Evolutionary conservation across 768 basidiomycete genomes (phyloP).

Genomic region (Pisolithus albus): DNA sequence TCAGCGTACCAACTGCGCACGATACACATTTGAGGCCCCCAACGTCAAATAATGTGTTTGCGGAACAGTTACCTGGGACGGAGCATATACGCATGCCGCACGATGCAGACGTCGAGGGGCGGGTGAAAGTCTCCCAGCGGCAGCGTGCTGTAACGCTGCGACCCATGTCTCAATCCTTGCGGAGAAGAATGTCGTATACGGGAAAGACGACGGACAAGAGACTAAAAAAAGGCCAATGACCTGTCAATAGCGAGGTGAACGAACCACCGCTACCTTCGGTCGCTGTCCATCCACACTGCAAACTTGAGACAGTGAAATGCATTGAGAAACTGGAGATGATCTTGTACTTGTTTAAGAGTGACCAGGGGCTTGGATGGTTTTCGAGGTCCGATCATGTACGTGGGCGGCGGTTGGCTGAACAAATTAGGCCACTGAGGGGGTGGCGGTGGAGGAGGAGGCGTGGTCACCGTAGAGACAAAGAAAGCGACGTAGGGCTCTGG

Average conservation of each 20-base stretch:
- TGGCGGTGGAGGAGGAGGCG: no score
- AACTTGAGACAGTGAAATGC: constrained; percentile 26
- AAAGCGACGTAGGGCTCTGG: no score
- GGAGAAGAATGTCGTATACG: no score
- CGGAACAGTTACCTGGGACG: constrained; percentile 25
- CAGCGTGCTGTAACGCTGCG: constrained; percentile 15
- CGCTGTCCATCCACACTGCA: constrained; percentile 19
- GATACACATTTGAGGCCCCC: not conserved
- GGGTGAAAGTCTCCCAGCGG: constrained; percentile 26
- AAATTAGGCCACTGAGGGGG: not conserved
- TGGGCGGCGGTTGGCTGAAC: not conserved
- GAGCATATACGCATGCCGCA: constrained; percentile 38
- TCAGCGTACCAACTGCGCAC: constrained; percentile 25
- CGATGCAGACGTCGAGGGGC: constrained; percentile 36
- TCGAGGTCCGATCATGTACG: constrained; percentile 18
- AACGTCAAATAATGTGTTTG: not conserved
- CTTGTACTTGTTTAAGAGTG: constrained; percentile 24
- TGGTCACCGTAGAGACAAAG: no score
- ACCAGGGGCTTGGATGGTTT: constrained; percentile 22
- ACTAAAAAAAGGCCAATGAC: constrained; percentile 9
- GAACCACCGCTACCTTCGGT: constrained; percentile 35
- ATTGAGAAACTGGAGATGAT: constrained; percentile 29
- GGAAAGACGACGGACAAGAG: no score
- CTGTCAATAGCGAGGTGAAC: constrained; percentile 33
- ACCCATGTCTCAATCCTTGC: constrained; percentile 33